phyloP scores from a whole-genome alignment of 192 early-diverging fungal species.

The Chytriomyces sp. region DNA sequence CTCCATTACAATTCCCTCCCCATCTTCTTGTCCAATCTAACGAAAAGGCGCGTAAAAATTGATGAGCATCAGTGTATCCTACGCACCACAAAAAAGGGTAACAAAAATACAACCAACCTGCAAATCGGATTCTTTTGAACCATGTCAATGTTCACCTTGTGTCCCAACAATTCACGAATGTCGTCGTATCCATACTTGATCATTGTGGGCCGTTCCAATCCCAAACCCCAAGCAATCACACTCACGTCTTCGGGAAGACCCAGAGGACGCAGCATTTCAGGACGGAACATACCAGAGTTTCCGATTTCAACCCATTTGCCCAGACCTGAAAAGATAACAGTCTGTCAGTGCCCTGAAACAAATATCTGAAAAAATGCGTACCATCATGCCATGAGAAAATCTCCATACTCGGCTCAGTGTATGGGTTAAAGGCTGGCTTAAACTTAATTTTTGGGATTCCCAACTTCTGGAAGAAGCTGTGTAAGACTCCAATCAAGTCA shows the following conservation, averaged over 20 bases:
- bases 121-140: constrained; percentile 88
- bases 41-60: not conserved
- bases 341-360: not conserved
- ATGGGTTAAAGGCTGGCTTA: constrained; percentile 99
- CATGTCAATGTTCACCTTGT: constrained; percentile 91
- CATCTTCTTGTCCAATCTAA: constrained; percentile 82
- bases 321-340: constrained; percentile 51
- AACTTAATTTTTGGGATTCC: constrained; percentile 85
- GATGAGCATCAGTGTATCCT: not conserved
- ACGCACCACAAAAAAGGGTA: not conserved
- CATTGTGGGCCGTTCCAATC: constrained; percentile 97
- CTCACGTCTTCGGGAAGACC: constrained; percentile 92
- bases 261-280: constrained; percentile 95
- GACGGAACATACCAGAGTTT: constrained; percentile 99
- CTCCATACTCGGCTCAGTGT: constrained; percentile 99
- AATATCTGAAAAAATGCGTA: constrained; percentile 25
- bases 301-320: constrained; percentile 94
- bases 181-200: constrained; percentile 94
- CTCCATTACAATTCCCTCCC: constrained; percentile 60
- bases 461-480: constrained; percentile 97
- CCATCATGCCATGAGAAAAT: constrained; percentile 96
- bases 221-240: constrained; percentile 97
- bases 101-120: constrained; percentile 49
- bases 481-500: constrained; percentile 94
- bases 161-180: constrained; percentile 94